A percentile compares a stretch with the other conserved stretches of the same genome.
Conservation (phyloP, 1,284 basidiomycete genomes). For the Cryptococcus sp. region DNA sequence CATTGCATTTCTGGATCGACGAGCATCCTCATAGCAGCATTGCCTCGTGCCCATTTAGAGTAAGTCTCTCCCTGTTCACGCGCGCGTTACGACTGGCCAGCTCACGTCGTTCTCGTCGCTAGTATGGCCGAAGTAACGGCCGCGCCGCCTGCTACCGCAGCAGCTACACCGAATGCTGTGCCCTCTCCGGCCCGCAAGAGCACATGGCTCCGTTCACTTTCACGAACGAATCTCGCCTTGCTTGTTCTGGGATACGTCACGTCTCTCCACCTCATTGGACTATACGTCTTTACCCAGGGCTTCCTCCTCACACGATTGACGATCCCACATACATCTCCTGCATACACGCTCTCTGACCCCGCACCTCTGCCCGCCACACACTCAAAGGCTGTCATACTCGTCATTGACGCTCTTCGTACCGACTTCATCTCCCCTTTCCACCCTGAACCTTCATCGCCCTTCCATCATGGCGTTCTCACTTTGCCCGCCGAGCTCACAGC, state of each 20-base stretch:
- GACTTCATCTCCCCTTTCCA: constrained; percentile 81
- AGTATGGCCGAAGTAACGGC: neutral
- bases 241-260: constrained; percentile 65
- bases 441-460: constrained; percentile 63
- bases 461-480: constrained; percentile 79
- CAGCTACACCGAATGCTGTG: no score
- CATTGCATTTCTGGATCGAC: no score
- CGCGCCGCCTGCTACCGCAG: no score
- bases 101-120: no score
- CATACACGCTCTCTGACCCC: constrained; percentile 53
- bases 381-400: constrained; percentile 75
- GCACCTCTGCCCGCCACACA: constrained; percentile 64
- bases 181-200: neutral
- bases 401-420: constrained; percentile 92
- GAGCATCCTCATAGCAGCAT: no score
- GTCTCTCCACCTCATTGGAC: constrained; percentile 55
- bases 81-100: no score
- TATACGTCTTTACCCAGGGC: constrained; percentile 76
- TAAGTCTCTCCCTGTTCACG: no score
- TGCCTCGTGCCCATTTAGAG: no score
- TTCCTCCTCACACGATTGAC: constrained; percentile 84
- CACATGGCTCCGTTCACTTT: constrained; percentile 37
- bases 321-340: constrained; percentile 61
- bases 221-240: constrained; percentile 43
- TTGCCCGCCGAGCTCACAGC: constrained; percentile 72